Evolutionary conservation across 768 basidiomycete species (phyloP).

Genomic region (Russula olivacea): DNA sequence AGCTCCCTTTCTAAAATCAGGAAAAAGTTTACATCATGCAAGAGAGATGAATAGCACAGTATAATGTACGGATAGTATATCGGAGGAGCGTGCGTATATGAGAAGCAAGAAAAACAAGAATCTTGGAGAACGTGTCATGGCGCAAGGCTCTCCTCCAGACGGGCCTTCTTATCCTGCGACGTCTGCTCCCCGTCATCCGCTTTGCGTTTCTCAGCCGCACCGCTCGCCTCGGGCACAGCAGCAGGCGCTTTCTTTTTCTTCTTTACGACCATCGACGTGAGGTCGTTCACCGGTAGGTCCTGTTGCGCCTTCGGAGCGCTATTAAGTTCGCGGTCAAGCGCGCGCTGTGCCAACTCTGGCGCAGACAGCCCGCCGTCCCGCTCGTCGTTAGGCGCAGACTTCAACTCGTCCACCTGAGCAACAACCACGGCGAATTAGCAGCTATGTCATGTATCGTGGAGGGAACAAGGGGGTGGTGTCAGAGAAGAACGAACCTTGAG

Average conservation of each 20-base stretch:
- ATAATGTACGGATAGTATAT: constrained; percentile 14
- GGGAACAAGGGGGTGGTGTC: too few species aligned
- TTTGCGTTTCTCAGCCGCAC: constrained; percentile 53
- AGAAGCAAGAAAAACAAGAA: not conserved
- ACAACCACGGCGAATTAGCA: not conserved
- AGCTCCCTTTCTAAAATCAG: constrained; percentile 42
- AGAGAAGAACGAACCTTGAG: constrained; percentile 49
- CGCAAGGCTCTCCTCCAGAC: constrained; percentile 39
- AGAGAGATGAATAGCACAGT: constrained; percentile 1
- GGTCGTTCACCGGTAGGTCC: constrained; percentile 59
- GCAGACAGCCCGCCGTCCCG: constrained; percentile 41
- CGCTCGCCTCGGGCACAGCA: constrained; percentile 30
- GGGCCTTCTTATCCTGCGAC: constrained; percentile 58
- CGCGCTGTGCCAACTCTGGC: constrained; percentile 64
- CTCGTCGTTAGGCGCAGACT: constrained; percentile 64
- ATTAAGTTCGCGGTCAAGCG: constrained; percentile 67
- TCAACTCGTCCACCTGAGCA: constrained; percentile 84
- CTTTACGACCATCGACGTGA: constrained; percentile 81
- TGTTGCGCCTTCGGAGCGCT: constrained; percentile 31
- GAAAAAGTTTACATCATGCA: not conserved
- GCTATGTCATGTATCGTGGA: too few species aligned
- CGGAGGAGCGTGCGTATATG: not conserved
- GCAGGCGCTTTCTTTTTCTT: constrained; percentile 61
- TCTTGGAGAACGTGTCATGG: constrained; percentile 20
- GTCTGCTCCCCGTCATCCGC: constrained; percentile 52